phyloP scores from a whole-genome alignment of 495 filamentous ascomycete genomes.

The Polyplosphaeria fusca region DNA sequence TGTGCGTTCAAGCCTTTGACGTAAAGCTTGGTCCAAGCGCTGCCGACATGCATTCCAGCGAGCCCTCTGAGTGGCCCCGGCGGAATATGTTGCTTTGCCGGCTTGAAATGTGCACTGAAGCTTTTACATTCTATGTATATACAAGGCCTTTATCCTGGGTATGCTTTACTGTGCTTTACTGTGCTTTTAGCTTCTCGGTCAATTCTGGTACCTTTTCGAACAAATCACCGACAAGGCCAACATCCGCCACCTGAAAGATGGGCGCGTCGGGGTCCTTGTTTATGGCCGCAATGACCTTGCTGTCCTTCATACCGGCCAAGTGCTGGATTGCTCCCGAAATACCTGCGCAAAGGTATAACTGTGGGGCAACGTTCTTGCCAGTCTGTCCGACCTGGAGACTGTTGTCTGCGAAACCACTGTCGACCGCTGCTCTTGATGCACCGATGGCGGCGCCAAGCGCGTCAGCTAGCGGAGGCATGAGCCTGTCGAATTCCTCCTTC shows the following conservation, averaged over 20 bases:
- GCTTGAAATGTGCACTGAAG: slow-evolving; percentile 11
- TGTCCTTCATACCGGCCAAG: slow-evolving; percentile 99
- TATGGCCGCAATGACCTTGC: slow-evolving; percentile 98
- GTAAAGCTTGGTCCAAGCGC: too few species aligned
- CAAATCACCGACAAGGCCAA: slow-evolving; percentile 90
- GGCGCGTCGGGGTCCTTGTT: slow-evolving; percentile 97
- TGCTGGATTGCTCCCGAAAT: slow-evolving; percentile 98
- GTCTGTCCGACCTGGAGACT: slow-evolving; percentile 97
- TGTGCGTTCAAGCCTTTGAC: too few species aligned
- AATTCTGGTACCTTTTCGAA: slow-evolving; percentile 94
- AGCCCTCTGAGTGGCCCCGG: too few species aligned
- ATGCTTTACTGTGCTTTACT: slow-evolving; percentile 6
- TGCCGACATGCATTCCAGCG: too few species aligned
- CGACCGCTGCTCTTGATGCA: slow-evolving; percentile 90
- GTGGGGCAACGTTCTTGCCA: slow-evolving; percentile 94
- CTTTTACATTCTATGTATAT: slow-evolving; percentile 25
- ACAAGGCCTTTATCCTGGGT: too few species aligned
- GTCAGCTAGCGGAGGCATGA: slow-evolving; percentile 90
- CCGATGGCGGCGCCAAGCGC: slow-evolving; percentile 89
- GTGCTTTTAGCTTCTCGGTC: slow-evolving; percentile 81
- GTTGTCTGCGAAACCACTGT: slow-evolving; percentile 99
- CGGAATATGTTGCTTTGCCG: too few species aligned
- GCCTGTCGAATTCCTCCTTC: slow-evolving; percentile 89
- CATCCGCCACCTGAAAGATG: slow-evolving; percentile 97
- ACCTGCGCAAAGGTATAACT: slow-evolving; percentile 91